phyloP scores from a whole-genome alignment of 106 monocot genomes.

The Platanthera zijinensis region DNA sequence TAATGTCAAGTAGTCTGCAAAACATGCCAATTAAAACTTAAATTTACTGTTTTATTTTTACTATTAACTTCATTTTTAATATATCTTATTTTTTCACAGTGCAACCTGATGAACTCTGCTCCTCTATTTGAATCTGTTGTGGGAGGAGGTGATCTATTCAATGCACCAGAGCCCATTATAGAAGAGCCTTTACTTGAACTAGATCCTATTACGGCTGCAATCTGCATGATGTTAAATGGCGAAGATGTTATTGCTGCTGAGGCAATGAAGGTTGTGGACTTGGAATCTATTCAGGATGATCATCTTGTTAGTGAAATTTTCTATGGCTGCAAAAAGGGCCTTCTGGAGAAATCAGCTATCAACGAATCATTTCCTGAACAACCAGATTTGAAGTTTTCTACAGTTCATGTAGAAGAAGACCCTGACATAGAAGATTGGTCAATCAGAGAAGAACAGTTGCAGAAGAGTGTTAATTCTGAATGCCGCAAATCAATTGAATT shows the following conservation, averaged over 20 bases:
- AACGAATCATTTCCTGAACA: constrained; percentile 36
- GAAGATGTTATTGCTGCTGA: constrained; percentile 36
- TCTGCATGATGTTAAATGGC: constrained; percentile 52
- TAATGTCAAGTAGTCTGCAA: not conserved
- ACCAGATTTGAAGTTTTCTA: constrained; percentile 36
- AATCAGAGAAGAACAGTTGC: constrained; percentile 21
- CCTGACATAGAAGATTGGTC: constrained; percentile 10
- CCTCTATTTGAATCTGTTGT: constrained; percentile 52
- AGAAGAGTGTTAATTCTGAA: constrained; percentile 60
- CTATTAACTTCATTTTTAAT: not conserved
- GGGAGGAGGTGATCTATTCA: constrained; percentile 67
- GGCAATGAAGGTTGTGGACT: constrained; percentile 32
- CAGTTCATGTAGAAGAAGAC: constrained; percentile 23
- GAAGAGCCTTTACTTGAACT: constrained; percentile 37
- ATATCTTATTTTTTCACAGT: not conserved
- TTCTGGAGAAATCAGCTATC: constrained; percentile 41
- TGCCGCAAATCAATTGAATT: constrained; percentile 54
- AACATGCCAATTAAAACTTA: not conserved
- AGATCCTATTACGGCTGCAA: constrained; percentile 49
- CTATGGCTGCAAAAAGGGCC: constrained; percentile 71
- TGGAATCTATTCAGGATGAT: constrained; percentile 50
- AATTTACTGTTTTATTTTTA: not conserved
- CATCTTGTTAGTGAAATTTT: constrained; percentile 55
- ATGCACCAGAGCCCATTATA: constrained; percentile 62
- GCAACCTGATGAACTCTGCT: constrained; percentile 9